phyloP scores from a whole-genome alignment of 192 early-diverging fungal species.

The Backusella liffmaniae region DNA sequence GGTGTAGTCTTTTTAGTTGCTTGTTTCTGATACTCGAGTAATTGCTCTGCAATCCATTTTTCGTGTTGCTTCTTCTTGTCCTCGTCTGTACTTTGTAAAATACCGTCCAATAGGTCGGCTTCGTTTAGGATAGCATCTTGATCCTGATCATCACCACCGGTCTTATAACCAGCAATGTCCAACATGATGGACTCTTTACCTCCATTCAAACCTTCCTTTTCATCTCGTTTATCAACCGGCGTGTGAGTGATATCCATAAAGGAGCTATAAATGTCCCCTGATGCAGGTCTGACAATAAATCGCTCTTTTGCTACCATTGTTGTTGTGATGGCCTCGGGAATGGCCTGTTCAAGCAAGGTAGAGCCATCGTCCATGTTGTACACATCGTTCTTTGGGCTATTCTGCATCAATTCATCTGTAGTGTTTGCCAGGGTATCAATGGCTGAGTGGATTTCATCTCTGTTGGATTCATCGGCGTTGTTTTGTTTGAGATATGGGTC shows the following conservation, averaged over 20 bases:
- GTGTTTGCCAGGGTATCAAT: background rate
- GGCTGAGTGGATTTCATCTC: background rate
- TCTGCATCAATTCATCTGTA: background rate
- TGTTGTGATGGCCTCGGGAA: conserved; percentile 26
- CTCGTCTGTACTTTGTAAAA: background rate
- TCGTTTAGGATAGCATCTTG: background rate
- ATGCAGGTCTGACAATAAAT: conserved; percentile 33
- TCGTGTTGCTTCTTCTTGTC: background rate
- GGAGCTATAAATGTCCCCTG: conserved; percentile 19
- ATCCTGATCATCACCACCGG: background rate
- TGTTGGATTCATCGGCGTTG: background rate
- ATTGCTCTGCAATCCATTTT: background rate
- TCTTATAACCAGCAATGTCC: conserved; percentile 54
- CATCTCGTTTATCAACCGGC: background rate
- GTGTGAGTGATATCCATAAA: conserved; percentile 31
- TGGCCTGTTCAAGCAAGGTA: conserved; percentile 24
- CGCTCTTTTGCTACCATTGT: conserved; percentile 30
- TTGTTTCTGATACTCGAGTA: background rate
- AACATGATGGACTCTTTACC: conserved; percentile 43
- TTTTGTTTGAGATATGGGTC: conserved; percentile 4
- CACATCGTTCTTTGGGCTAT: conserved; percentile 10
- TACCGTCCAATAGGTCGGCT: background rate
- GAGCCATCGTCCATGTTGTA: conserved; percentile 31
- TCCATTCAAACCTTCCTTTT: conserved; percentile 16
- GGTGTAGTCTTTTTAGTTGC: background rate